Base-by-base conservation (phyloP, 2,329 filamentous ascomycete species). In the Fusarium setosum region DNA sequence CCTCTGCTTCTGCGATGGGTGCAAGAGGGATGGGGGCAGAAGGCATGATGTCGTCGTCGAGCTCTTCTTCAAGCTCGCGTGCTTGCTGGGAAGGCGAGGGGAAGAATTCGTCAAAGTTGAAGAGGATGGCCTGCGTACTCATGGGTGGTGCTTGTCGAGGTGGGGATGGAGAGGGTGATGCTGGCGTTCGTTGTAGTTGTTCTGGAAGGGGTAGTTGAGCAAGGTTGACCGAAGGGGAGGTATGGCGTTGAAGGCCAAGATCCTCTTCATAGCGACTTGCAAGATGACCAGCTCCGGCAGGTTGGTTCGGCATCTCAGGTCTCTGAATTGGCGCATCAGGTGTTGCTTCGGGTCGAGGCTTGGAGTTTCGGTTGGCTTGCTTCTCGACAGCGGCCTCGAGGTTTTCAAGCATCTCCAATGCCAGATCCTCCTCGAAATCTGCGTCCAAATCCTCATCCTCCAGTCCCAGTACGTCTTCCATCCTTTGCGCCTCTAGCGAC, bases 1-100 rank as follows among this genome's bases (percentile, higher is more conserved):
- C 61, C 6, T 65, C 60, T 7, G 60, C 41, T 26, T 68, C 65
- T 31, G 20, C 26, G 45, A 65, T 68, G 21, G 65, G 63, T 2
- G 50, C 32, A 10, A 61, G 48, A 6, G 40, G 58, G 2, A 47
- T 21, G 4, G 44, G 44, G n/a, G 42, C 47, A 20, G 60, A 53
- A 11, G 52, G 38, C 5, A 63, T 15, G 15, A 62, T 35, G 4
- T 56, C 37, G 5, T 57, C 40, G 4, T 63, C 38, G 9, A 57
- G 29, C 64, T 76, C 70, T 61, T 83, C 79, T 29, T 83, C 81
- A 3, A 89, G 73, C 70, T 89, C 86, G 17, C 81, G 78, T 7
- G 80, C 78, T 70, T 87, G 83, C 67, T 89, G 86, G 0, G 84
- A 86, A 0, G 84, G 79, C n/a, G 81, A 84, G 1, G 85, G 85